Percentiles rank a stretch among this genome's conserved stretches.
These are phyloP conservation scores for Globisporangium heterothallicum DNA, from an alignment of 352 stramenopile species.

Conservation along the genomic window DNA sequence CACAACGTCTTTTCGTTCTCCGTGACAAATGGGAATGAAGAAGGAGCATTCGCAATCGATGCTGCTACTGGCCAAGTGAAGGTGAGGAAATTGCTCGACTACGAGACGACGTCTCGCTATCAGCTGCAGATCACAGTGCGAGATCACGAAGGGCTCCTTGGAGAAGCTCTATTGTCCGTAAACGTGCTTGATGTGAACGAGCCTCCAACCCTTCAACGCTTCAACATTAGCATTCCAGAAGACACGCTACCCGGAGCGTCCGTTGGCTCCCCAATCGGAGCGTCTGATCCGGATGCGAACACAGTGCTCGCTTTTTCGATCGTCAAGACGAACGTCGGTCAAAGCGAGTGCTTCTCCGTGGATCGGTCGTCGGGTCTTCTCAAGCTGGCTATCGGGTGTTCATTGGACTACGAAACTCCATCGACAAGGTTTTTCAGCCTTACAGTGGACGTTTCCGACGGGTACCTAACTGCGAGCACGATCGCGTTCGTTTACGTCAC, in stretches of 20 bases:
- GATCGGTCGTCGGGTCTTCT: constrained; percentile 4
- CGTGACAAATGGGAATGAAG: background rate
- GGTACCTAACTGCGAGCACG: constrained; percentile 16
- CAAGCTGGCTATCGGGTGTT: background rate
- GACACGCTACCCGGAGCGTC: background rate
- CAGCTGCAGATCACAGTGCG: background rate
- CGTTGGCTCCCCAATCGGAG: background rate
- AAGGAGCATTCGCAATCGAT: constrained; percentile 1
- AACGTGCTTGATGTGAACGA: constrained; percentile 5
- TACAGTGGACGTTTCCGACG: constrained; percentile 28
- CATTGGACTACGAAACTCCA: constrained; percentile 23
- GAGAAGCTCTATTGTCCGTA: background rate
- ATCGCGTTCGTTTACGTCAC: constrained; percentile 21
- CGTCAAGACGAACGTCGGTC: constrained; percentile 1
- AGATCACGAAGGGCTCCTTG: constrained; percentile 1
- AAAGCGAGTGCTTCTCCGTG: constrained; percentile 1
- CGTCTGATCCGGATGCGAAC: constrained; percentile 3
- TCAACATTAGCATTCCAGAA: constrained; percentile 8
- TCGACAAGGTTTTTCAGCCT: constrained; percentile 17
- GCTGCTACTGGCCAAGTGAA: constrained; percentile 2
- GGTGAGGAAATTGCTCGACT: constrained; percentile 1
- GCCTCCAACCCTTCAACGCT: background rate
- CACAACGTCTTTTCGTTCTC: background rate
- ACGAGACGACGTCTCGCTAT: constrained; percentile 1
- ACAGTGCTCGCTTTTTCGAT: constrained; percentile 6